Evolutionary conservation across 495 filamentous ascomycete species (phyloP), one percentile per base, ranked within the genome.

Genomic region (Talaromyces adpressus): DNA sequence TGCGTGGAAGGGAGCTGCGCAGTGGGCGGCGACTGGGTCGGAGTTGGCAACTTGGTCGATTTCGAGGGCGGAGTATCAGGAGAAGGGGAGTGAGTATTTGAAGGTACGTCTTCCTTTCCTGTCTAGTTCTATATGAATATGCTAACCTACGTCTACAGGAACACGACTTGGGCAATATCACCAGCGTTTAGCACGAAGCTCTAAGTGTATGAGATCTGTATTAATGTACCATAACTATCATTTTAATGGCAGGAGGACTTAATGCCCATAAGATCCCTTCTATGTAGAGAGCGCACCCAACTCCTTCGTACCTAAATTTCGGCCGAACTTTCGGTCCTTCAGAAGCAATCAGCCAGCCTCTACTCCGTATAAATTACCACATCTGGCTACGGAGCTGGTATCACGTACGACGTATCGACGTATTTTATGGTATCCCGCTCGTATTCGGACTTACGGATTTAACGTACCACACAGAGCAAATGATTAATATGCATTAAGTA

Each of bases 1-100:
- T 79, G 90, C 93, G 0, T 98, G 93, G 93, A 89, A 83, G 71
- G 93, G 93, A 23, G 93, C 93, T 0, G 93, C 93, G 30, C 82
- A 85, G 64, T 98, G 93, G 92, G 78, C 81, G 16, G 75, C 81
- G 16, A 75, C 41, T 25, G 71, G 74, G 22, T 63, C 70, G 23
- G 73, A 72, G 6, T 69, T 77, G 22, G 67, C 63, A 25, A 70
- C 70, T 30, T 72, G 70, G 14, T 80, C 78, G 8, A 73, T 96
- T 29, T 87, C 86, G 36, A 85, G 84, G 59, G 85, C 89, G 70
- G 91, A 94, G 71, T 96, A 91, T 71, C 68, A 85, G 63, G 91
- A 96, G 75, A 94, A 91, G 77, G 91, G 91, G 2, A 82, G 83
- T 47, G 90, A 95, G 65, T 94, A 95, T 73, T 74, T 94, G 63